These are phyloP conservation scores for Trichoderma arundinaceum DNA, from an alignment of 2,329 filamentous ascomycete genomes.

Conservation along the genomic window DNA sequence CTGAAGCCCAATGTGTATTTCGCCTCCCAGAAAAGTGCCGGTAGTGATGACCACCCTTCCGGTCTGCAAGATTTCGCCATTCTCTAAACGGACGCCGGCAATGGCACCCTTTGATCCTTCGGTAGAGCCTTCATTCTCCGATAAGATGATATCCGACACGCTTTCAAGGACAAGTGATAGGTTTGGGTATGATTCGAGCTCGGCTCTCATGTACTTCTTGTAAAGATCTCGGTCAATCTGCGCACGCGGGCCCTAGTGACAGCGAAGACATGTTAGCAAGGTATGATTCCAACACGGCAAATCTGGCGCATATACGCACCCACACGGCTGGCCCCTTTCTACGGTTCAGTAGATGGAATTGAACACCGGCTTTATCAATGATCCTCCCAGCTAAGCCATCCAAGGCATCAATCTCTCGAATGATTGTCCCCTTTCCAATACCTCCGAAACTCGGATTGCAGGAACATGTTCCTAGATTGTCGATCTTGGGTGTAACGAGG, in stretches of 20 bases:
- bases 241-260: constrained; percentile 74
- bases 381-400: constrained; percentile 88
- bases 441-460: constrained; percentile 97
- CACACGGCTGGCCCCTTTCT: constrained; percentile 95
- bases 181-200: constrained; percentile 78
- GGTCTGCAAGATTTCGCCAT: constrained; percentile 81
- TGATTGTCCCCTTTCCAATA: constrained; percentile 97
- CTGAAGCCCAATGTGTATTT: constrained; percentile 93
- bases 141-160: constrained; percentile 84
- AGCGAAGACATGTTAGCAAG: constrained; percentile 17
- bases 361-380: constrained; percentile 92
- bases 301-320: constrained; percentile 49
- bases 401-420: constrained; percentile 92
- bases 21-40: constrained; percentile 91
- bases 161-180: constrained; percentile 82
- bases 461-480: constrained; percentile 92
- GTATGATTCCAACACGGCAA: background rate
- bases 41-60: constrained; percentile 91
- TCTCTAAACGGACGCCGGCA: constrained; percentile 83
- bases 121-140: constrained; percentile 52
- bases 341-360: constrained; percentile 87
- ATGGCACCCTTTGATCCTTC: constrained; percentile 70
- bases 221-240: constrained; percentile 94
- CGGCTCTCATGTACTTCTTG: constrained; percentile 86
- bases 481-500: constrained; percentile 83